Evolutionary conservation across 2,329 filamentous ascomycete species (phyloP), one percentile per base, ranked within the genome.

Genomic region (Arthroderma sp.): DNA sequence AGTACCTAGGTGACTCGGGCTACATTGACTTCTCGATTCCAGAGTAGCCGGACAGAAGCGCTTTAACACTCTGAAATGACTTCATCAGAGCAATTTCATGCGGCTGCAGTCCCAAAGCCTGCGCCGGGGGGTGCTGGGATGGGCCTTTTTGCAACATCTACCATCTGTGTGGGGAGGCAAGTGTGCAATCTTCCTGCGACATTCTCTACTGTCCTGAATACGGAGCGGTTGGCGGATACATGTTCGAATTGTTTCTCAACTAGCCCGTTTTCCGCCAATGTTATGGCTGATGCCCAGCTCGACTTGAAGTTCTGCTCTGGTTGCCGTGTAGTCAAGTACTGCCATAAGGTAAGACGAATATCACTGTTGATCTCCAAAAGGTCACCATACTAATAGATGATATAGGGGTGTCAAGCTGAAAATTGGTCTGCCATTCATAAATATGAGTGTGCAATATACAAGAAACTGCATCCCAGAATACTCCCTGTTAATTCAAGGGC

Each of bases 381-480:
- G 2, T 54, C 21, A 15, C 15, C 54, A 61, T 55, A 61, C 17
- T 28, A 58, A 47, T n/a, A 56, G 58, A 15, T 31, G 33, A 5
- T 55, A 47, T 59, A 84, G 79, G 69, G 65, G 28, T 86, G 82
- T 65, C 82, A 86, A 70, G 69, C 73, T 44, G 73, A 76, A 63
- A 77, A 81, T 25, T 86, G 82, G 82, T 78, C 76, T 55, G 71
- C 74, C 17, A 73, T 74, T 8, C 82, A 86, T 70, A 82, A 81
- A 56, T 68, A 77, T 58, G 81, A 84, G 68, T 86, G 82, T 64
- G 73, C 76, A 28, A 73, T 79, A 5, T 77, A 79, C 55, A 71
- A 72, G 44, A 67, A 67, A 7, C 66, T 80, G 3, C 66, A 70
- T 21, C 77, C 75, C 1, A 70, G 68, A 3, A 63, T 77, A 19